phyloP scores from a whole-genome alignment of 306 rosid species.

The Corylus avellana region DNA sequence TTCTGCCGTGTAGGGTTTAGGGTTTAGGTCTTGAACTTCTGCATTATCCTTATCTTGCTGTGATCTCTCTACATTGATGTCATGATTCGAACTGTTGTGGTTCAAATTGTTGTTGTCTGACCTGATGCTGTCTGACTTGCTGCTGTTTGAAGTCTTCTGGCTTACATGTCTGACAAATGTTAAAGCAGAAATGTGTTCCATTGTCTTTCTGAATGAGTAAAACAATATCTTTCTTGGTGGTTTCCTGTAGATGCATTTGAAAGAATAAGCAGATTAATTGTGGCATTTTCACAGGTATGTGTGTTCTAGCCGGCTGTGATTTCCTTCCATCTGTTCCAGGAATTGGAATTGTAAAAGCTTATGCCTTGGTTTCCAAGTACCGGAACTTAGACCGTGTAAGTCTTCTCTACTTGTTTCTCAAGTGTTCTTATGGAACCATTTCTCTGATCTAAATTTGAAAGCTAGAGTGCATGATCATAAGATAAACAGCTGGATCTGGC shows the following conservation, averaged over 20 bases:
- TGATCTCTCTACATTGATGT: too few relatives aligned
- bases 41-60: too few relatives aligned
- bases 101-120: too few relatives aligned
- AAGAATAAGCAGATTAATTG: slow-evolving; percentile 11
- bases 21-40: too few relatives aligned
- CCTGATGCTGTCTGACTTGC: too few relatives aligned
- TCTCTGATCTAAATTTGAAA: too few relatives aligned
- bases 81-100: too few relatives aligned
- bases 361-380: slow-evolving; percentile 81
- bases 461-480: background rate
- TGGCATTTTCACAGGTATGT: slow-evolving; percentile 64
- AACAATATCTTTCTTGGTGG: background rate
- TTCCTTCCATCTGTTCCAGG: slow-evolving; percentile 97
- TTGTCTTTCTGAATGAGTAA: slow-evolving; percentile 3
- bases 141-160: too few relatives aligned
- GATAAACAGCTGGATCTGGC: background rate
- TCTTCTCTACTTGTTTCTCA: slow-evolving; percentile 22
- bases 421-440: too few relatives aligned
- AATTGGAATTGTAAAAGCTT: slow-evolving; percentile 84
- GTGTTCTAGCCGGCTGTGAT: slow-evolving; percentile 95
- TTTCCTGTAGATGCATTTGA: slow-evolving; percentile 2
- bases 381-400: slow-evolving; percentile 84
- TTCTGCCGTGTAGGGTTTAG: too few relatives aligned
- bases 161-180: too few relatives aligned
- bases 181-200: background rate